Conservation (phyloP, 345 rosid species). For the Cardamine occulta region DNA sequence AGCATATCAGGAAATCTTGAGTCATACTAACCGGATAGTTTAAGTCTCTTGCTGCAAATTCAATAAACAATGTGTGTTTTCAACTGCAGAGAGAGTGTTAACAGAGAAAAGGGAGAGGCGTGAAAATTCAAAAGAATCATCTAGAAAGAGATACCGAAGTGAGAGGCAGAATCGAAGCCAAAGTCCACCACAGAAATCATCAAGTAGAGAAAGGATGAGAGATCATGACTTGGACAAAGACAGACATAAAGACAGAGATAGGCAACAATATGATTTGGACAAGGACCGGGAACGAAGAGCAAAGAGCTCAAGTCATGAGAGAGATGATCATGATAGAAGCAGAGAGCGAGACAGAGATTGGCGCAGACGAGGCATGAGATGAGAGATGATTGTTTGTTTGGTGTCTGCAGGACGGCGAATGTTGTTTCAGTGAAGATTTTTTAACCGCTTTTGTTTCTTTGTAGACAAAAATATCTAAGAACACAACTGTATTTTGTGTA, state of each 20-base stretch:
- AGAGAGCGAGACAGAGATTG: no score
- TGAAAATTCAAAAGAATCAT: slow-evolving; percentile 57
- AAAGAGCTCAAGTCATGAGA: slow-evolving; percentile 66
- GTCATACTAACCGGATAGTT: slow-evolving; percentile 29
- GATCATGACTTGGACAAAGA: slow-evolving; percentile 50
- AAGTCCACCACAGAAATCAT: slow-evolving; percentile 68
- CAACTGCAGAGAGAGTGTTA: slow-evolving; percentile 55
- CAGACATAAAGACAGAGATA: slow-evolving; percentile 52
- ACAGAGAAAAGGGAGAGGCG: slow-evolving; percentile 61
- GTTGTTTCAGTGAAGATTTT: no score
- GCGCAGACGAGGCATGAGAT: slow-evolving; percentile 51
- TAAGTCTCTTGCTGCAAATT: background rate
- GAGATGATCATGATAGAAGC: slow-evolving; percentile 63
- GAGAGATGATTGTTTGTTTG: slow-evolving; percentile 4
- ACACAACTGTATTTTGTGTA: slow-evolving; percentile 7
- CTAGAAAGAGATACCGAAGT: slow-evolving; percentile 67
- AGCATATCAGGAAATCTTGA: slow-evolving; percentile 65
- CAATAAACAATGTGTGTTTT: background rate
- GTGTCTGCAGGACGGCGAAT: no score
- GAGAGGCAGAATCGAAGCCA: slow-evolving; percentile 60
- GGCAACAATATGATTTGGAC: slow-evolving; percentile 33
- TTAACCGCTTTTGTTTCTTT: background rate
- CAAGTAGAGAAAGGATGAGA: slow-evolving; percentile 53
- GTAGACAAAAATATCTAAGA: background rate
- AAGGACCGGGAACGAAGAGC: slow-evolving; percentile 55